Conservation (phyloP, 2,329 filamentous ascomycete species). For the Ustulina deusta region DNA sequence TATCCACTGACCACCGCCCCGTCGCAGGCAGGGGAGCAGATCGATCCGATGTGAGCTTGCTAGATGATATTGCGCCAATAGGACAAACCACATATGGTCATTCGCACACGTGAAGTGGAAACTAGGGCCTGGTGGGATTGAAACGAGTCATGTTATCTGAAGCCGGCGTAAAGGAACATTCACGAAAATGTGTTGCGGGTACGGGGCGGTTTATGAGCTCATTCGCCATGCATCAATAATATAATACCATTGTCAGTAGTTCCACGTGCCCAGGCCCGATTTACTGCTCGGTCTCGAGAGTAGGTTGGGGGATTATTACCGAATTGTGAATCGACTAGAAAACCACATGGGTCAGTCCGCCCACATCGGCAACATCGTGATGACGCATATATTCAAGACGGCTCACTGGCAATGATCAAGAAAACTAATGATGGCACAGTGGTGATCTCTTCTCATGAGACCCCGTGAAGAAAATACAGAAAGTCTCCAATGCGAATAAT, state of each 20-base stretch:
- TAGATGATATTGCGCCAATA: conserved; percentile 31
- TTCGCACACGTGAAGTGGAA: conserved; percentile 7
- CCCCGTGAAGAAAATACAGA: background rate
- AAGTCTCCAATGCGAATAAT: background rate
- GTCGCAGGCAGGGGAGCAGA: conserved; percentile 14
- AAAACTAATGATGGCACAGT: background rate
- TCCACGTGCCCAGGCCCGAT: background rate
- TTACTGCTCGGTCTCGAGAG: background rate
- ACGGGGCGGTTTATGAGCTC: conserved; percentile 1
- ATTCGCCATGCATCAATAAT: background rate
- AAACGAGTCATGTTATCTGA: conserved; percentile 8
- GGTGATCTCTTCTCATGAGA: background rate
- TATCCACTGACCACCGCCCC: conserved; percentile 7
- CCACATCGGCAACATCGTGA: background rate
- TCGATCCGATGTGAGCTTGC: conserved; percentile 33
- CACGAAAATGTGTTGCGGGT: background rate
- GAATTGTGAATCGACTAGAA: background rate
- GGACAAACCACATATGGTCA: conserved; percentile 15
- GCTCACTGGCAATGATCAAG: background rate
- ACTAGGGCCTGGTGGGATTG: background rate
- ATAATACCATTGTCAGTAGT: conserved; percentile 1
- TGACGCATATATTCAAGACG: background rate
- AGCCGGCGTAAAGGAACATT: conserved; percentile 24
- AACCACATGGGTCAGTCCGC: background rate
- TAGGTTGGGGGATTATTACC: background rate